Conservation (phyloP, 1,284 basidiomycete species). For the Trichosporon sp. region DNA sequence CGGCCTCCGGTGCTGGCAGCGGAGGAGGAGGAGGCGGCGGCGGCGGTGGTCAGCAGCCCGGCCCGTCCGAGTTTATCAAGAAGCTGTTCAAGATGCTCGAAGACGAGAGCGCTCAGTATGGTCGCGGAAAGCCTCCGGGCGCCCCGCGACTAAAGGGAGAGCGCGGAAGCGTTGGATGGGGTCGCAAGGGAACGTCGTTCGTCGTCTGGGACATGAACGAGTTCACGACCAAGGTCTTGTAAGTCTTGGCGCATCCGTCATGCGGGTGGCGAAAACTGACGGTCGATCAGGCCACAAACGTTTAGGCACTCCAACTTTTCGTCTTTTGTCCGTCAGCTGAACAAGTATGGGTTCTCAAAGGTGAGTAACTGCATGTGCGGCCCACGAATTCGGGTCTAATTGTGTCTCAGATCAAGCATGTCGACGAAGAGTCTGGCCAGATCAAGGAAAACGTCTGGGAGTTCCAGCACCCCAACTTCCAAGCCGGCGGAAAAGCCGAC, state of each 20-base stretch:
- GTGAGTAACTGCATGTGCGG: no score
- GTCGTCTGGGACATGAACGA: constrained; percentile 98
- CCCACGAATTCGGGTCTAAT: not conserved
- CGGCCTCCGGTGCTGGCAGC: not conserved
- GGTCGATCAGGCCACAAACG: constrained; percentile 60
- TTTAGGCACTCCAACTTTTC: constrained; percentile 98
- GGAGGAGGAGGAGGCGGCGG: not conserved
- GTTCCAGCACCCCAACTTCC: constrained; percentile 91
- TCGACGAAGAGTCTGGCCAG: constrained; percentile 37
- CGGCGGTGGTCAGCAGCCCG: constrained; percentile 21
- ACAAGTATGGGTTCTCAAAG: constrained; percentile 99
- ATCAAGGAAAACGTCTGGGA: constrained; percentile 64
- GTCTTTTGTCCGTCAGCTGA: constrained; percentile 85
- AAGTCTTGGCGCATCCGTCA: constrained; percentile 20
- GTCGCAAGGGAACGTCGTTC: constrained; percentile 78
- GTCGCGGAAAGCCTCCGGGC: constrained; percentile 31
- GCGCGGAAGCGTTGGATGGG: constrained; percentile 64
- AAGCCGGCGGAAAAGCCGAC: constrained; percentile 72
- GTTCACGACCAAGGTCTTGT: constrained; percentile 85
- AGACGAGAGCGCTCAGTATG: constrained; percentile 38
- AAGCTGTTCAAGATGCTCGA: constrained; percentile 74
- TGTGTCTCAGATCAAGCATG: constrained; percentile 37
- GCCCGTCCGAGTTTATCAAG: constrained; percentile 78
- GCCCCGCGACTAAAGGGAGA: constrained; percentile 25
- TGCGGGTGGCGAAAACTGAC: not conserved